Evolutionary conservation across 306 rosid species (phyloP), one percentile per base, ranked within the genome.

Genomic region (Datisca glomerata): DNA sequence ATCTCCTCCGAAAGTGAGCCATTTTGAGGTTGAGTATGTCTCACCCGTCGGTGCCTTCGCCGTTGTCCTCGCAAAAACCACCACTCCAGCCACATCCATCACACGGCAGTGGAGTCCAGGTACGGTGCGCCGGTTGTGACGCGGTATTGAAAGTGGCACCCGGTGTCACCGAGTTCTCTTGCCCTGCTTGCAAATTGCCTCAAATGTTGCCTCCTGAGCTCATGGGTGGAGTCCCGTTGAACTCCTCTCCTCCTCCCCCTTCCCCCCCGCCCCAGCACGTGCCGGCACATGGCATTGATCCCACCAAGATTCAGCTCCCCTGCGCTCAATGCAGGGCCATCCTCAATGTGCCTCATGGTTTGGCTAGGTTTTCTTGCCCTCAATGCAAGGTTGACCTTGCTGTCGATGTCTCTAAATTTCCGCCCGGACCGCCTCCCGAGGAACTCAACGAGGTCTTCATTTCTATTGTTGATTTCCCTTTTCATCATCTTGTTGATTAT

Each of bases 151-250:
- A 85, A 8, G 77, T 91, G 2, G 75, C 79, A 4, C 67, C 86
- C 0, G 98, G 93, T 1, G 67, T 80, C 15, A 75, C 75, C 14
- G 96, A 84, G 53, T 91, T 91, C 69, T 71, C 70, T 9, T 91
- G 98, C 67, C 76, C 84, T 15, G 64, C 42, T 40, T 85, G 96
- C 49, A 59, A 80, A 59, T 75, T 91, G 86, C 78, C 91, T 31
- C 98, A 91, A 77, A 84, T 75, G 92, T 75, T 91, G 27, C 98
- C 98, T 10, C 98, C 96, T 23, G 96, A 91, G 70, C 98, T 91
- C 44, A 70, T 91, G 80, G 54, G 58, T 34, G 60, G 76, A 72
- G 66, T 67, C 51, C 68, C 56, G 64, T 66, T 36, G 23, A 64
- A 63, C 42, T 53, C 54, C 57, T 28, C 50, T 45, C 55, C 23